phyloP scores from a whole-genome alignment of 1,139 yeast species.

The Yarrowia galli region DNA sequence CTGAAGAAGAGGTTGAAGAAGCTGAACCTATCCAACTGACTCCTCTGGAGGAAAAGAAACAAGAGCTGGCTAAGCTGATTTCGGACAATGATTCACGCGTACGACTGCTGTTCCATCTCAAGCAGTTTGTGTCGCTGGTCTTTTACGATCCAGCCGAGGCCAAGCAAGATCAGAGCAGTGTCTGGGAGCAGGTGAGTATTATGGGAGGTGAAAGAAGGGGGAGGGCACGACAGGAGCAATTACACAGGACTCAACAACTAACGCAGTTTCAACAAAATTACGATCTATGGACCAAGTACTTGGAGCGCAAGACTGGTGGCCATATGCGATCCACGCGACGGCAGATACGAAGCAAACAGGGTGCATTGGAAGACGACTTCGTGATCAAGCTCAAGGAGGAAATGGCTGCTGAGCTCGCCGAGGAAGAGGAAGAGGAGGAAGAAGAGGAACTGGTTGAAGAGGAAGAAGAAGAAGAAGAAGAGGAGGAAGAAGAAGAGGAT shows the following conservation, averaged over 20 bases:
- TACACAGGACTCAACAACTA: background rate
- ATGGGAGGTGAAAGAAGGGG: background rate
- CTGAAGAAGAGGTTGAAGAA: background rate
- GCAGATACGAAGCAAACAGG: conserved; percentile 45
- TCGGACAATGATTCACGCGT: conserved; percentile 47
- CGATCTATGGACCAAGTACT: conserved; percentile 53
- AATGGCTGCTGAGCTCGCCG: conserved; percentile 40
- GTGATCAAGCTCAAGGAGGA: conserved; percentile 43
- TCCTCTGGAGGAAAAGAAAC: conserved; percentile 28
- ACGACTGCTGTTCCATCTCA: conserved; percentile 64
- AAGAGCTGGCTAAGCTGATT: conserved; percentile 32
- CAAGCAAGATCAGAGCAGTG: conserved; percentile 55
- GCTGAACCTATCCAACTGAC: background rate
- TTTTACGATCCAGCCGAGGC: conserved; percentile 66
- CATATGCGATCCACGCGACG: conserved; percentile 48
- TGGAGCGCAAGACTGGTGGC: conserved; percentile 45
- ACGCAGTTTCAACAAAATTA: conserved; percentile 47
- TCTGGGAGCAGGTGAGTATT: conserved; percentile 45
- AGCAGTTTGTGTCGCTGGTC: conserved; percentile 64
- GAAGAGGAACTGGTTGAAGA: background rate
- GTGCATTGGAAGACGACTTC: conserved; percentile 41
- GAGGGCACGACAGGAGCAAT: no score
- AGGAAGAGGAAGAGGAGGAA: conserved; percentile 36
- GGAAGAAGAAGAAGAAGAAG: conserved; percentile 19
- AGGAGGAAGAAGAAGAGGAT: conserved; percentile 23